Conservation (phyloP, 345 rosid species). For the Limnanthes douglasii region DNA sequence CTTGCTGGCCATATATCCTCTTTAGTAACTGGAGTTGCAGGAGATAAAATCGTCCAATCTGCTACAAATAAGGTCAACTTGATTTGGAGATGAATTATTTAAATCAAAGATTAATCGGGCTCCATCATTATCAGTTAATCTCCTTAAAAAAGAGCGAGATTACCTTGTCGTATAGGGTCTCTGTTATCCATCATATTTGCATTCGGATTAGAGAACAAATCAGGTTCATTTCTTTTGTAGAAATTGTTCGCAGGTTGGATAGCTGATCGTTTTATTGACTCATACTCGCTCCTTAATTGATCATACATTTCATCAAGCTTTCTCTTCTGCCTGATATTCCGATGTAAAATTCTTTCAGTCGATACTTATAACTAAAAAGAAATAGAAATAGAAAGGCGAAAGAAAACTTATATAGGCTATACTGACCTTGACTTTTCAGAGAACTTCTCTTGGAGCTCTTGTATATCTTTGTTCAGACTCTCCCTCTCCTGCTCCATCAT, state of each 20-base stretch:
- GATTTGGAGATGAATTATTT: conserved; percentile 37
- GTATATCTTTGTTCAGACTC: conserved; percentile 77
- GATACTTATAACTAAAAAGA: conserved; percentile 4
- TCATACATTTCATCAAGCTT: conserved; percentile 99
- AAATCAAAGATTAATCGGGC: conserved; percentile 14
- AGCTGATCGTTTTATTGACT: conserved; percentile 65
- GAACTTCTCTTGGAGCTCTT: conserved; percentile 89
- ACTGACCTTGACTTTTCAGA: conserved; percentile 83
- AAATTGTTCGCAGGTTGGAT: conserved; percentile 63
- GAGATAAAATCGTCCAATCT: conserved; percentile 73
- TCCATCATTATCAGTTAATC: conserved; percentile 6
- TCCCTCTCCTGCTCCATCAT: conserved; percentile 88
- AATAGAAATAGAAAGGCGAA: background rate
- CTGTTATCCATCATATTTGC: conserved; percentile 46
- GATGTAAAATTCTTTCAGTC: conserved; percentile 2
- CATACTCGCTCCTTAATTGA: conserved; percentile 62
- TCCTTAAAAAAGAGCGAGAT: conserved; percentile 3
- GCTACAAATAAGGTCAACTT: conserved; percentile 70
- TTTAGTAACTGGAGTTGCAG: conserved; percentile 90
- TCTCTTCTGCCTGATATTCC: conserved; percentile 69
- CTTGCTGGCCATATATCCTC: conserved; percentile 89
- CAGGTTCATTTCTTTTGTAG: conserved; percentile 54
- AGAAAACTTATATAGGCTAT: background rate
- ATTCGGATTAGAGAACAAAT: conserved; percentile 49
- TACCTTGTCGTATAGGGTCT: conserved; percentile 67